A percentile compares a stretch with the other conserved stretches of the same genome.
Conservation (phyloP, 305 asterid genomes). For the Rubia tinctorum region DNA sequence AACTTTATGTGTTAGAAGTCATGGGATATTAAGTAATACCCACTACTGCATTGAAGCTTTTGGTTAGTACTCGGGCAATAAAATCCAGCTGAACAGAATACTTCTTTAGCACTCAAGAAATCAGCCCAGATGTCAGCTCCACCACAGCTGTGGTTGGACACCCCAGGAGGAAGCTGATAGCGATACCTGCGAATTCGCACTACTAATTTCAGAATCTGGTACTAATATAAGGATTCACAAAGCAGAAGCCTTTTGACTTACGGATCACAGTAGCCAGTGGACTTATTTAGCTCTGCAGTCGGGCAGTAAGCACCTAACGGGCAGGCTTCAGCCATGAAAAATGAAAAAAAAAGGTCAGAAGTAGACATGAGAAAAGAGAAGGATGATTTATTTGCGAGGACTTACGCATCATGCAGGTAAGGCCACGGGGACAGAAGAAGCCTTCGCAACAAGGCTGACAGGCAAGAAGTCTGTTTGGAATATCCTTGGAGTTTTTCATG, state of each 20-base stretch:
- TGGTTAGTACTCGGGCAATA: conserved; percentile 69
- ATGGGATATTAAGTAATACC: conserved; percentile 45
- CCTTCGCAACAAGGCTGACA: conserved; percentile 92
- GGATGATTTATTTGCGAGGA: not conserved
- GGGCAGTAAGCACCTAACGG: conserved; percentile 92
- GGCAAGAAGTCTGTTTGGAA: conserved; percentile 48
- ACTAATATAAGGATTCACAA: not conserved
- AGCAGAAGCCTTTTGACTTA: conserved; percentile 33
- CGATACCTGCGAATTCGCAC: conserved; percentile 45
- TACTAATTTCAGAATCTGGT: not conserved
- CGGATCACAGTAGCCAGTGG: conserved; percentile 85
- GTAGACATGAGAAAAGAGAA: conserved; percentile 11
- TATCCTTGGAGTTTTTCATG: conserved; percentile 36
- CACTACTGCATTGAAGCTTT: conserved; percentile 58
- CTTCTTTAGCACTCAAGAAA: conserved; percentile 52
- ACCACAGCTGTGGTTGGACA: conserved; percentile 68
- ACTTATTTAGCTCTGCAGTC: conserved; percentile 46
- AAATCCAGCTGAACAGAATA: conserved; percentile 88
- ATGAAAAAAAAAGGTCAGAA: conserved; percentile 8
- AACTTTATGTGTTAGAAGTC: conserved; percentile 12
- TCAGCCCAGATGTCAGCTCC: conserved; percentile 96
- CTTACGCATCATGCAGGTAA: conserved; percentile 96
- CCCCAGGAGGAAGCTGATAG: conserved; percentile 75
- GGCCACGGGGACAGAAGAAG: conserved; percentile 92
- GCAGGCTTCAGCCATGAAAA: conserved; percentile 54